These are phyloP conservation scores for Brassica balearica DNA, from an alignment of 441 rosid species.

Conservation along the genomic window DNA sequence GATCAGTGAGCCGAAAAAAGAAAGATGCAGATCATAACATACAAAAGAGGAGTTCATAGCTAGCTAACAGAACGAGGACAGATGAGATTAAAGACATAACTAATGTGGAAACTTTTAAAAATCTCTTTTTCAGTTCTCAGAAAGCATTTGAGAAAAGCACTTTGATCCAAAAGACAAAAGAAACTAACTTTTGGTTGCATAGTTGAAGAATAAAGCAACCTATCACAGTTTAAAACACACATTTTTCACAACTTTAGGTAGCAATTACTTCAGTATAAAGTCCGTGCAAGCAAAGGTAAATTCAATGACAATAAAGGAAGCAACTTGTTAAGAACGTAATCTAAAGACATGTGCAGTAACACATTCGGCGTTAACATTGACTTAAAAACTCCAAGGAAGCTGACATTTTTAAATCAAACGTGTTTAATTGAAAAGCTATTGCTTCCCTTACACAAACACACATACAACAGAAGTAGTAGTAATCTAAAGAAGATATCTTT, in stretches of 20 bases:
- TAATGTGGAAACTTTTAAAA: conserved; percentile 5
- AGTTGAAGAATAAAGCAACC: conserved; percentile 25
- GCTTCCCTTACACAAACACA: conserved; percentile 24
- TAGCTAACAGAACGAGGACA: neutral
- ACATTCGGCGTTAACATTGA: conserved; percentile 1
- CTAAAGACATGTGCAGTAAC: conserved; percentile 14
- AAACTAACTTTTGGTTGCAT: conserved; percentile 22
- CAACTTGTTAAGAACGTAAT: conserved; percentile 3
- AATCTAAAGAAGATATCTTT: neutral
- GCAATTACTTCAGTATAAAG: neutral
- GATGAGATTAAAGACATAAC: conserved; percentile 8
- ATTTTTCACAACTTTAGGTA: neutral
- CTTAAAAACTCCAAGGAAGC: neutral
- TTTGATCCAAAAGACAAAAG: conserved; percentile 10
- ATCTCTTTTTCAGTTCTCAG: conserved; percentile 11
- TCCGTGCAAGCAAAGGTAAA: conserved; percentile 7
- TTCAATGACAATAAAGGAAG: conserved; percentile 1
- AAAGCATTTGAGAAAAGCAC: conserved; percentile 9
- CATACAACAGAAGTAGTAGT: neutral
- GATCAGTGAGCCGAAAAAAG: conserved; percentile 9
- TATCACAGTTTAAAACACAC: conserved; percentile 17
- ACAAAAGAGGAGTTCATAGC: conserved; percentile 7
- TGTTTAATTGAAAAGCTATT: neutral
- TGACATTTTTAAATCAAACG: neutral
- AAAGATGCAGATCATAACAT: conserved; percentile 6